Evolutionary conservation across 1,284 basidiomycete species (phyloP), one percentile per base, ranked within the genome.

Genomic region (Apiotrichum siamense): DNA sequence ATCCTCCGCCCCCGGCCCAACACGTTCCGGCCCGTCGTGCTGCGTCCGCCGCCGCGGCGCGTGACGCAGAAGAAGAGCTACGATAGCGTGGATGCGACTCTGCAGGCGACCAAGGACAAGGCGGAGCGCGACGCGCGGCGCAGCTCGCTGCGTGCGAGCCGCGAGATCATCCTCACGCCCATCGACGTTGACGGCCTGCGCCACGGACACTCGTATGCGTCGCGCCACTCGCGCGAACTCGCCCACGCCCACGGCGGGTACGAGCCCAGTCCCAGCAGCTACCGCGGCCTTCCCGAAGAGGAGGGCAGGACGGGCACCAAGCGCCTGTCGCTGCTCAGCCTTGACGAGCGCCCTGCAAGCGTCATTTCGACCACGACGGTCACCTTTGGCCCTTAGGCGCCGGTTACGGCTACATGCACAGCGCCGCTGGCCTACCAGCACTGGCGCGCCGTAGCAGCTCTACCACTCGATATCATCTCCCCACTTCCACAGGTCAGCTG

Each of bases 61-160:
- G 52, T 57, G n/a, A 49, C 40, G 17, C 56, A 57, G 47, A 54
- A 57, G 52, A 53, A 50, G 49, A 54, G 52, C 47, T 57, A 57
- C 49, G 56, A 57, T 43, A 44, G 40, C 37, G 48, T 57, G 41
- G 42, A 45, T 15, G 37, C 43, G 17, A 21, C n/a, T 7, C 33
- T 38, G 17, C 11, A 23, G 6, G n/a, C 29, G 3, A 7, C 21
- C 20, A 26, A 44, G 29, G 12, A 3, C 21, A 26, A 40, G 24
- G 27, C 36, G 36, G n/a, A 20, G 11, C 9, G 10, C 11, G n/a
- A 10, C 11, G 7, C 33, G 11, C 11, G 11, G 37, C 38, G 38
- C 6, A 13, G 15, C 15, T 39, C 38, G 26, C 46, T 32, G 1
- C 32, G 44, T 7, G 31, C 31, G 12, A 38, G 32, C 13, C 48